Base-by-base conservation (phyloP, 202 grass and related monocot genomes). In the Musa balbisiana region DNA sequence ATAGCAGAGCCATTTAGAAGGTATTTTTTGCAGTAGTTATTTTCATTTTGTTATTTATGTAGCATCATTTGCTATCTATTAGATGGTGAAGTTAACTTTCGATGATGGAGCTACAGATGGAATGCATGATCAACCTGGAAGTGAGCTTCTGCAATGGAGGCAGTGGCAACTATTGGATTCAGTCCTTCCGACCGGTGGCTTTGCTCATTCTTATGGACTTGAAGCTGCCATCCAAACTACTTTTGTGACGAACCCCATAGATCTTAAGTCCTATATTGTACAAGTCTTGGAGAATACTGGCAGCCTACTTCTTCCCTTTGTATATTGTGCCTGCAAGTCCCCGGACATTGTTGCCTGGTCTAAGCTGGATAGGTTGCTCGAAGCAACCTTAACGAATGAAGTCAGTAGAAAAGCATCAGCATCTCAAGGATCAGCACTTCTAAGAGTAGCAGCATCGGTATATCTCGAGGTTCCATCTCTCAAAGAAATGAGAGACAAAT, bases 151-250 rank as follows among this genome's bases (percentile, higher is more conserved):
- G 23, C 73, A 79, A 17, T 93, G 93, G 90, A 93, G 69, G 27
- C 85, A 97, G 67, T 97, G 90, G 94, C 94, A 93, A 73, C 75
- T 97, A 8, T 79, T 92, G 22, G 92, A 96, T 72, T 96, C 87
- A 43, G 73, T 96, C 19, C 89, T 96, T 70, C 92, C 92, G 10
- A 96, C 89, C 0, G 92, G 92, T 0, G 87, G 92, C 67, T 96
- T 96, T 1, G 94, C 88, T 11, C 90, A 97, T 74, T 93, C 94
- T 2, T 97, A 80, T 0, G 90, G 90, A 11, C 94, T 97, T 14
- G 90, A 97, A 76, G 87, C 83, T 9, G 82, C 86, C 23, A 80
- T 91, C 80, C 88, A 97, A 73, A 81, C 86, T 26, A 83, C 82
- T 67, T 73, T 97, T 62, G 84, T 93, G 22, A 84, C 73, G 21